These are phyloP conservation scores for Phytophthora uliginosa DNA, from an alignment of 352 stramenopile genomes.

Conservation along the genomic window DNA sequence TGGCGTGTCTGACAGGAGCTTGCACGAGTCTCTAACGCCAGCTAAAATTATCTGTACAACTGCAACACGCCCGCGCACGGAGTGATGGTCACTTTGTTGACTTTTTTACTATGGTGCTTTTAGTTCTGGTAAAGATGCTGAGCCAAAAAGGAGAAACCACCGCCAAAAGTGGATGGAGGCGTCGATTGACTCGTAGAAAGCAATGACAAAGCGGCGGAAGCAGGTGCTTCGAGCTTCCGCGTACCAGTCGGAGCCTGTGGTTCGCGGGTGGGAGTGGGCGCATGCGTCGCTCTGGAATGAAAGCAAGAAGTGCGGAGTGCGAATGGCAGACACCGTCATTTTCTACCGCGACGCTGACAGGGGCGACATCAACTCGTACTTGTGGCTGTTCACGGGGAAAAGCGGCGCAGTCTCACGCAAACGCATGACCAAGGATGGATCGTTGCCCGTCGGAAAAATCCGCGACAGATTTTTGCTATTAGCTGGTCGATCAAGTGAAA, in stretches of 20 bases:
- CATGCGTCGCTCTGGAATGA: constrained; percentile 39
- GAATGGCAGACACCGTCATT: constrained; percentile 54
- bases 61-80: neutral
- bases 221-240: constrained; percentile 10
- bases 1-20: constrained; percentile 8
- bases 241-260: neutral
- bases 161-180: constrained; percentile 30
- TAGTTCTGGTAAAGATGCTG: no score
- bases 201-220: constrained; percentile 40
- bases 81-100: constrained; percentile 34
- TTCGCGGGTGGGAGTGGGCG: constrained; percentile 53
- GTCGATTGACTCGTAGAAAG: constrained; percentile 8
- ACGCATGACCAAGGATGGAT: constrained; percentile 35
- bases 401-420: constrained; percentile 55
- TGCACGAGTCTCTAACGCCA: neutral
- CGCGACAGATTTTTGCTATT: constrained; percentile 60
- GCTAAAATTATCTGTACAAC: constrained; percentile 27
- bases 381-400: constrained; percentile 69
- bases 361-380: constrained; percentile 16
- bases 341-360: constrained; percentile 24
- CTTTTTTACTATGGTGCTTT: constrained; percentile 4
- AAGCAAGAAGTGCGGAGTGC: constrained; percentile 39
- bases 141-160: constrained; percentile 22
- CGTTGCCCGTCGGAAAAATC: constrained; percentile 41
- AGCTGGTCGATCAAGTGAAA: constrained; percentile 26